Conservation (phyloP, 495 filamentous ascomycete species). For the Immersiella caudata region DNA sequence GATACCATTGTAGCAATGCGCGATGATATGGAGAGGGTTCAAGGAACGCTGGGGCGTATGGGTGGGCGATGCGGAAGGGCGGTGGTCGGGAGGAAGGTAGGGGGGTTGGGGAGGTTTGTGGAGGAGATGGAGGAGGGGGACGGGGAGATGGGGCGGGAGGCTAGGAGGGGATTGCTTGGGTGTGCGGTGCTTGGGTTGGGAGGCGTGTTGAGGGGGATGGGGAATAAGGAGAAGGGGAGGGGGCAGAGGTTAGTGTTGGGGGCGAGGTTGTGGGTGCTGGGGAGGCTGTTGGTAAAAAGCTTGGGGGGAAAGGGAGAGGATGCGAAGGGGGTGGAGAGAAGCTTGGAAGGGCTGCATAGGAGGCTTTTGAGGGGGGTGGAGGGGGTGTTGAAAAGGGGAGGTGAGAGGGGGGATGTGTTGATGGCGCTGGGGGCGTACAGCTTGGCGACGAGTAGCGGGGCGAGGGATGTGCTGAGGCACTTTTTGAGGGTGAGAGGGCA, state of each 20-base stretch:
- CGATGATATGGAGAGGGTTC: conserved; percentile 70
- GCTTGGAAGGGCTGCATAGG: conserved; percentile 59
- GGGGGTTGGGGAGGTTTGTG: conserved; percentile 64
- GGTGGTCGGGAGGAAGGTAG: conserved; percentile 67
- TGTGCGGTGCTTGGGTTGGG: conserved; percentile 44
- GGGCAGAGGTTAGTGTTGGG: conserved; percentile 63
- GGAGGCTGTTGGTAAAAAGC: conserved; percentile 54
- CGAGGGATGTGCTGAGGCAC: conserved; percentile 76
- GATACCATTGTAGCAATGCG: conserved; percentile 92
- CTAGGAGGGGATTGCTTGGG: conserved; percentile 46
- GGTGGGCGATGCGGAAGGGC: conserved; percentile 77
- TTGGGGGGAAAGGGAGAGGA: conserved; percentile 37
- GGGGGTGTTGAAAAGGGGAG: conserved; percentile 58
- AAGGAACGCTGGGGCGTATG: conserved; percentile 68
- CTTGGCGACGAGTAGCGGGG: conserved; percentile 77
- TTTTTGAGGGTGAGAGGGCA: conserved; percentile 76
- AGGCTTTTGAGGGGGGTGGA: conserved; percentile 69
- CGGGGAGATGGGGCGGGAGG: conserved; percentile 29
- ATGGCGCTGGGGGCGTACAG: conserved; percentile 79
- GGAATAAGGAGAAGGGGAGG: conserved; percentile 24
- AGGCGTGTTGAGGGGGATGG: conserved; percentile 34
- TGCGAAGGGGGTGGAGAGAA: conserved; percentile 66
- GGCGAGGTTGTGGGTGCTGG: conserved; percentile 80
- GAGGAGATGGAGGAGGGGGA: conserved; percentile 30
- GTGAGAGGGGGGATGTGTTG: conserved; percentile 55